Evolutionary conservation across 2,329 filamentous ascomycete genomes (phyloP).

Genomic region (Coniochaeta sp.): DNA sequence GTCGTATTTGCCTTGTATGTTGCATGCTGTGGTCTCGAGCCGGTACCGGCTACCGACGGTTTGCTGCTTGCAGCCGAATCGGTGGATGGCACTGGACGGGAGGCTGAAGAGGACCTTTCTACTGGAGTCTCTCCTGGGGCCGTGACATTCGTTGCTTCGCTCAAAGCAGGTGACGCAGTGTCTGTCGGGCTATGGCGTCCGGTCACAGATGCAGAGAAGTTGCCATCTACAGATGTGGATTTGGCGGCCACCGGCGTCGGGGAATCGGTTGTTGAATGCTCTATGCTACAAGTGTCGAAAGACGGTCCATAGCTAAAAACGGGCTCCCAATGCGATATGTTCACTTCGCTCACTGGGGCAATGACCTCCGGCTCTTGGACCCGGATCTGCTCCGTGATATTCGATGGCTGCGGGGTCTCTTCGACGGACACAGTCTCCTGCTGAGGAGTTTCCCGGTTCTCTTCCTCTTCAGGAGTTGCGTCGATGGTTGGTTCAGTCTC

Average conservation of each 20-base stretch:
- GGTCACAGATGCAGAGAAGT: slow-evolving; percentile 2
- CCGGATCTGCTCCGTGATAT: neutral
- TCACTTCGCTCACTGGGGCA: slow-evolving; percentile 8
- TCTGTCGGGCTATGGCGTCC: slow-evolving; percentile 5
- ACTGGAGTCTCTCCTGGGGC: neutral
- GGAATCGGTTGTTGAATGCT: slow-evolving; percentile 16
- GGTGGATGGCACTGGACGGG: neutral
- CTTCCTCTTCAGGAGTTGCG: slow-evolving; percentile 11
- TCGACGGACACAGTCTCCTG: slow-evolving; percentile 20
- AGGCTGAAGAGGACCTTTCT: neutral
- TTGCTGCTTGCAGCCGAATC: neutral
- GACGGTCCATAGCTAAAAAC: slow-evolving; percentile 11
- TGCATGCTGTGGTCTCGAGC: neutral
- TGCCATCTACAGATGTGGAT: slow-evolving; percentile 4
- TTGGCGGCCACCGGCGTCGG: slow-evolving; percentile 12
- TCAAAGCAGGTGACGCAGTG: neutral
- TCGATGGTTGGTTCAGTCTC: slow-evolving; percentile 33
- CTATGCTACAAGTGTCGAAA: slow-evolving; percentile 15
- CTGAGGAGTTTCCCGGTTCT: neutral
- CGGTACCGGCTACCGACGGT: neutral
- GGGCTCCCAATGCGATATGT: slow-evolving; percentile 18
- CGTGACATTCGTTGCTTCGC: neutral
- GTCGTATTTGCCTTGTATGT: neutral
- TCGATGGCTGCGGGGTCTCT: slow-evolving; percentile 14
- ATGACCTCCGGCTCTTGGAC: neutral